Evolutionary conservation across 208 protist genomes (phyloP).

Genomic region (Trypanosoma platydactyli): DNA sequence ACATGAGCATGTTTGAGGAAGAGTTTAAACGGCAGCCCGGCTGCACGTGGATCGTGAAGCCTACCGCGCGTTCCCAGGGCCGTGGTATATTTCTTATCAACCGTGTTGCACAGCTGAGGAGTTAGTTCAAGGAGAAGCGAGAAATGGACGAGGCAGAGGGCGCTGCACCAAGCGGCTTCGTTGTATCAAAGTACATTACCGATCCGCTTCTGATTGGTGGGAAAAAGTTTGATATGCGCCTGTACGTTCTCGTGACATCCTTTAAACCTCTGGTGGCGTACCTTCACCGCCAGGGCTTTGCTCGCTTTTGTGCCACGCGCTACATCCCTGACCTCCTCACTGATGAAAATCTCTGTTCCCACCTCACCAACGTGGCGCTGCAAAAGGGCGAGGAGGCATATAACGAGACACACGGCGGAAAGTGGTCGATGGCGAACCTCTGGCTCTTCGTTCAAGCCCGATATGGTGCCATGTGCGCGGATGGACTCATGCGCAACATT

Average conservation of each 20-base stretch:
- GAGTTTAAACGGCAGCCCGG: conserved; percentile 87
- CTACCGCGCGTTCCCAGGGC: conserved; percentile 91
- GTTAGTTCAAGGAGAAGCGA: conserved; percentile 72
- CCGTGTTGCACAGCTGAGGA: conserved; percentile 86
- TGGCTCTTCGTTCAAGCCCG: conserved; percentile 82
- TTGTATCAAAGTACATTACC: conserved; percentile 94
- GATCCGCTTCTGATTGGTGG: conserved; percentile 95
- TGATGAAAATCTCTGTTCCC: conserved; percentile 86
- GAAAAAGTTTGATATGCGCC: conserved; percentile 97
- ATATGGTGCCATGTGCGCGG: conserved; percentile 65
- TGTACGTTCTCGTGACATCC: conserved; percentile 96
- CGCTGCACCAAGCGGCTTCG: conserved; percentile 50
- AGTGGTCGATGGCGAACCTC: conserved; percentile 91
- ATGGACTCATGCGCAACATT: conserved; percentile 86
- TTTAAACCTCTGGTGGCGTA: conserved; percentile 94
- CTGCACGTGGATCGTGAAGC: conserved; percentile 96
- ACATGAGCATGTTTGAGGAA: conserved; percentile 95
- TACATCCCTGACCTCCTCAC: conserved; percentile 65
- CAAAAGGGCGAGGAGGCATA: conserved; percentile 94
- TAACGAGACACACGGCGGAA: conserved; percentile 94
- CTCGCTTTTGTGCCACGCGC: conserved; percentile 93
- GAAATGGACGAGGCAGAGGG: conserved; percentile 42
- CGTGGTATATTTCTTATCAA: conserved; percentile 97
- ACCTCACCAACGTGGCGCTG: conserved; percentile 97
- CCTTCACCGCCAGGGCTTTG: conserved; percentile 91